Evolutionary conservation across 208 protist species (phyloP).

Genomic region (Crithidia fasciculata): DNA sequence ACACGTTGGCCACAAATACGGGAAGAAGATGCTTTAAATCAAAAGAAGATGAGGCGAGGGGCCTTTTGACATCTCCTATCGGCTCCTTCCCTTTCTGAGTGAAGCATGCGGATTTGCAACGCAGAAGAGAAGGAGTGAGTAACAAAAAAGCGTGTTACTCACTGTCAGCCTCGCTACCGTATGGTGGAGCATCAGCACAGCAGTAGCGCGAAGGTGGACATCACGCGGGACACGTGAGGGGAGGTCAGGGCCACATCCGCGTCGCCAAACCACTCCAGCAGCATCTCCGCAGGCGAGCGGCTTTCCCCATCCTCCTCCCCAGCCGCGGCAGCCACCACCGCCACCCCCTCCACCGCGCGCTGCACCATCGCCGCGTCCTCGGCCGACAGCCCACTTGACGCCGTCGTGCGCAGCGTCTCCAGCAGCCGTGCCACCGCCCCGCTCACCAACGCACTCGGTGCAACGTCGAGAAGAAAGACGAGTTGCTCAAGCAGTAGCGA

Average conservation of each 20-base stretch:
- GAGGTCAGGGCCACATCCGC: conserved; percentile 30
- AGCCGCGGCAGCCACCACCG: not conserved
- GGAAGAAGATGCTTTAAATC: too few species aligned
- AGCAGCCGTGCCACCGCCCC: conserved; percentile 35
- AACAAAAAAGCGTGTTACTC: too few species aligned
- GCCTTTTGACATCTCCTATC: too few species aligned
- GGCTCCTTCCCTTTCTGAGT: too few species aligned
- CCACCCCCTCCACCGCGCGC: conserved; percentile 23
- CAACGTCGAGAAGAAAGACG: conserved; percentile 77
- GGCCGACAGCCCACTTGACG: not conserved
- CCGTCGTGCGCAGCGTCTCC: not conserved
- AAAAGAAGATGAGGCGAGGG: too few species aligned
- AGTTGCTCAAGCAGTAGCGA: conserved; percentile 55
- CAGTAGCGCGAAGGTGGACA: conserved; percentile 37
- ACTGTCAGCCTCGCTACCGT: not conserved
- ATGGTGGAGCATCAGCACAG: not conserved
- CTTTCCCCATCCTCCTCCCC: conserved; percentile 31
- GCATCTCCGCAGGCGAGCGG: conserved; percentile 51
- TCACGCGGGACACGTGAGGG: conserved; percentile 53
- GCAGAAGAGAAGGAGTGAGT: too few species aligned
- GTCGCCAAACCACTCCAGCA: conserved; percentile 75
- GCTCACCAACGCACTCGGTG: conserved; percentile 41
- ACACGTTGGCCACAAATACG: too few species aligned
- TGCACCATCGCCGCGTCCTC: conserved; percentile 60
- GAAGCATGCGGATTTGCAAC: too few species aligned